Evolutionary conservation across 257 asterid species (phyloP), one percentile per base, ranked within the genome.

Genomic region (Solanum bulbocastanum): DNA sequence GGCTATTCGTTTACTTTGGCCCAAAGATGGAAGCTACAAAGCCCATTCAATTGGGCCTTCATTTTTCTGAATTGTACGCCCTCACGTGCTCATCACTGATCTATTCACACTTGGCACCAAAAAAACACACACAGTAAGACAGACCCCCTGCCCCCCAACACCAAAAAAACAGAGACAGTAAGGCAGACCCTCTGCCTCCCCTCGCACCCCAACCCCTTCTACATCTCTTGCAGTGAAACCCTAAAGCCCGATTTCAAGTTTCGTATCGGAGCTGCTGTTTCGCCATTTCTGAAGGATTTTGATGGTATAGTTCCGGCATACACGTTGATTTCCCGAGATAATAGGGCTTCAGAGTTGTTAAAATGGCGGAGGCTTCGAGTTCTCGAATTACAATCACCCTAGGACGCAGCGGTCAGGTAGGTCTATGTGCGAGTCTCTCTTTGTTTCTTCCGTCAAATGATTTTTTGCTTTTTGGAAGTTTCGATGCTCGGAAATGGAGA

Each of bases 331-430:
- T 42, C 32, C 73, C 52, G 66, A 78, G 39, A 71, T 76, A 87
- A 22, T 30, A 30, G 88, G 85, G 88, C 69, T 91, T 81, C 46
- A 30, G 87, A 87, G 92, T 56, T 87, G 39, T 82, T 74, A 15
- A 86, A 88, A 96, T 96, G 99, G 93, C 94, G 40, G 98, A 94
- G 90, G 23, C 89, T 88, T 93, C 98, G 36, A 90, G 95, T 94
- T 93, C 99, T 83, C 94, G 94, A 44, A 94, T 96, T 30, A 96
- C 98, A 88, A 94, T 96, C 84, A 95, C 98, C 84, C 95, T 96
- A 62, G 98, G 99, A n/a, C 94, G 94, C 86, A 84, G 91, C 72
- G 96, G 98, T 88, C 98, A 95, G 98, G 99, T 94, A 89, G 25
- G 39, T 56, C 10, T 40, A 15, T 82, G 4, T 8, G 23, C 22